Conservation (phyloP, 805 yeast species). For the Zygosaccharomyces pseudorouxii region DNA sequence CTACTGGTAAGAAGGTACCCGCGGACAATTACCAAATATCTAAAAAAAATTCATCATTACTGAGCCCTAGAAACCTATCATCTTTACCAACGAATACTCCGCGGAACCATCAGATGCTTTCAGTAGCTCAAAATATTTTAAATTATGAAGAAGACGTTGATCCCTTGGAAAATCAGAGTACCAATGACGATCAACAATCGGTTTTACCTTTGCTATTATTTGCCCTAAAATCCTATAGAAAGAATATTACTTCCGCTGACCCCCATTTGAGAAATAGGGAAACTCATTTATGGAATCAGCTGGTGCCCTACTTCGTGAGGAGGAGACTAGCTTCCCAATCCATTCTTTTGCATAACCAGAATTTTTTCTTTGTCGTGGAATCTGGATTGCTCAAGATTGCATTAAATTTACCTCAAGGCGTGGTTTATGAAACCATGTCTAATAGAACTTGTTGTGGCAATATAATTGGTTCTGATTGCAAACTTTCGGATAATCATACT, state of each 20-base stretch:
- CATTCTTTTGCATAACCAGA: slow-evolving; percentile 32
- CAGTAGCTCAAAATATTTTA: slow-evolving; percentile 38
- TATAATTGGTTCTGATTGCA: slow-evolving; percentile 33
- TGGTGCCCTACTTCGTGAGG: slow-evolving; percentile 54
- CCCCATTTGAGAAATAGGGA: slow-evolving; percentile 34
- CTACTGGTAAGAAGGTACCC: slow-evolving; percentile 10
- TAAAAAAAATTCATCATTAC: neutral
- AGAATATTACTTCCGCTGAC: slow-evolving; percentile 25
- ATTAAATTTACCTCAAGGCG: slow-evolving; percentile 43
- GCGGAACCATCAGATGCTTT: slow-evolving; percentile 38
- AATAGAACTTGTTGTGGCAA: slow-evolving; percentile 55
- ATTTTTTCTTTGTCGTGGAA: slow-evolving; percentile 53
- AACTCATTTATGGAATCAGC: slow-evolving; percentile 57
- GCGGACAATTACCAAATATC: slow-evolving; percentile 3
- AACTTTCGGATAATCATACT: slow-evolving; percentile 39
- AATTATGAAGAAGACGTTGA: slow-evolving; percentile 30
- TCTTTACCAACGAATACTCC: slow-evolving; percentile 37
- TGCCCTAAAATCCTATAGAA: slow-evolving; percentile 30
- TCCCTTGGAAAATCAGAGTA: slow-evolving; percentile 16
- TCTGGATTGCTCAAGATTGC: slow-evolving; percentile 50
- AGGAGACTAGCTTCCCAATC: slow-evolving; percentile 49
- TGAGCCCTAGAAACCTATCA: slow-evolving; percentile 9
- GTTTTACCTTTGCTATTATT: slow-evolving; percentile 28
- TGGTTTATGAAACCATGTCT: slow-evolving; percentile 43
- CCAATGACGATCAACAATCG: slow-evolving; percentile 22